Evolutionary conservation across 352 stramenopile genomes (phyloP), one percentile per base, ranked within the genome.

Genomic region (Phytophthora pluvialis): DNA sequence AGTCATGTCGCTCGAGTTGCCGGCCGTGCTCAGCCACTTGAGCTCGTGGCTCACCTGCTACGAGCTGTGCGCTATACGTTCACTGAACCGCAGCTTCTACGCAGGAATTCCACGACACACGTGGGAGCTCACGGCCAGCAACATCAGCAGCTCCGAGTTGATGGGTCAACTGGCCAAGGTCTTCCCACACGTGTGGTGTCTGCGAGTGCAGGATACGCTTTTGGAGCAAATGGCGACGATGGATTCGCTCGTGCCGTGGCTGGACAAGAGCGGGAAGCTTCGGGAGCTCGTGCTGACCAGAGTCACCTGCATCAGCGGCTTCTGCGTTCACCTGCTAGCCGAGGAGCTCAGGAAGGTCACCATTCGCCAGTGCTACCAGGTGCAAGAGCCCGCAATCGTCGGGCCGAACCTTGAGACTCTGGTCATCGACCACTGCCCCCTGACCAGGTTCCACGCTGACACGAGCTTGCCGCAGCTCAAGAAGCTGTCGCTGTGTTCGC

Each of bases 351-450:
- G 80, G 51, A 71, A 59, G 39, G 54, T 93, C 33, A 59, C 54
- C 10, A 67, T 91, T 60, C 46, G 61, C 1, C 67, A 90, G 52
- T 93, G 84, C 57, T 86, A 81, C 57, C 72, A 89, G 42, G 57
- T 93, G 55, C 76, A 81, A 53, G 65, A 76, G 11, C 84, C 77
- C 1, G 57, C 72, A 13, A 74, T 91, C 26, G 12, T 64, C 7
- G 70, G 67, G 3, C 56, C 71, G 4, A 67, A 65, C 3, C 51
- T 85, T 51, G 71, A 81, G 29, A 50, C 33, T 9, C 21, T 93
- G 11, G 40, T 73, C 8, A 60, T 93, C 5, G 48, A 82, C 5
- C 71, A 86, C 43, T 86, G 81, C 18, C 65, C 79, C 9, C 26
- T 89, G 10, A 73, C 55, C 2, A 56, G 67, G 15, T 81, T 93